Base-by-base conservation (phyloP, 2,329 filamentous ascomycete species). In the Beauveria sp. region DNA sequence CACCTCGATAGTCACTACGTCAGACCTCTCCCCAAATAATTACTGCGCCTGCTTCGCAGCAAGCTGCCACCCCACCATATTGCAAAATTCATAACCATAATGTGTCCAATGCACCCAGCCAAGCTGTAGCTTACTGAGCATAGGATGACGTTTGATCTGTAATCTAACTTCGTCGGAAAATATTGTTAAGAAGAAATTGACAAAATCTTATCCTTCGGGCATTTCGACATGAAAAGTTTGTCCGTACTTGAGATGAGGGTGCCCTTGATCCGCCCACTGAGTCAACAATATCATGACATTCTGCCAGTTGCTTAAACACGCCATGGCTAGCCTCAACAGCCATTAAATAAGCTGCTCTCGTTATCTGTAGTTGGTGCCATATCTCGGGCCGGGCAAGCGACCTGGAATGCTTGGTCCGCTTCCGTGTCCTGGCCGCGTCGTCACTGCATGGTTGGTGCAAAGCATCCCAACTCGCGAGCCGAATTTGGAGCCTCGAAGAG, bases 391-490 rank as follows among this genome's bases (percentile, higher is more conserved):
- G 57, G 84, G 81, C 64, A 86, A 78, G 41, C 83, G 85, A 59
- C 75, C 70, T 26, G 78, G 76, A 67, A 90, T 81, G 63, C 85
- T 80, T 63, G 87, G 81, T 22, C 90, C 89, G 66, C 86, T 84
- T 34, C 90, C 90, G 66, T 92, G 91, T 47, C 92, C 93, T 63
- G 93, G 92, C 60, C 92, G 91, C 67, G 92, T 97, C 57, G 90
- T 84, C 67, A 92, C 86, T 53, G 91, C 91, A 43, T 92, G 93
- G 75, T 97, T 97, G 77, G 91, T 96, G 79, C 96, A 99, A 59
- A 99, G 88, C 93, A 99, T 97, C 37, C 94, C 94, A 64, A 99
- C 94, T 62, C 94, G 91, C 63, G 94, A 99, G 63, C 94, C 94
- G 73, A 97, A 99, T 75, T 99, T 99, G 70, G 94, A 97, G 61